Percentiles rank a stretch among this genome's conserved stretches.
Evolutionary conservation across 257 asterid genomes (phyloP).

Genomic region (Solanum lignicaule): DNA sequence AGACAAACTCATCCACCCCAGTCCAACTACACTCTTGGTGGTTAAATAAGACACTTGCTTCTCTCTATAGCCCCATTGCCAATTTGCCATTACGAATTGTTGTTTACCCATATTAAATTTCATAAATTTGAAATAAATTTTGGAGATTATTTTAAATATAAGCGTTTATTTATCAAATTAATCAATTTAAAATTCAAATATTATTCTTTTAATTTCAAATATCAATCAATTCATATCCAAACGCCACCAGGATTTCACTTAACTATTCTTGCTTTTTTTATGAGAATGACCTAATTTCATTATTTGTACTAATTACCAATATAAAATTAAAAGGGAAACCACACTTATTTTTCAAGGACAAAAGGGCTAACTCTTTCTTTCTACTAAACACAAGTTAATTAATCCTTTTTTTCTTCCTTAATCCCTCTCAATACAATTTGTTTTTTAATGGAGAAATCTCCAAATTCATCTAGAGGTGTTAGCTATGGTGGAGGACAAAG

Average conservation of each 20-base stretch:
- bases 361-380: background rate
- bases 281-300: background rate
- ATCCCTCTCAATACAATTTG: background rate
- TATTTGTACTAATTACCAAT: background rate
- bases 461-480: conserved; percentile 32
- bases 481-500: conserved; percentile 58
- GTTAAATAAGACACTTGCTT: too few species aligned
- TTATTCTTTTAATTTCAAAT: background rate
- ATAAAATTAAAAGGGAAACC: background rate
- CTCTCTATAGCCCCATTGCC: too few species aligned
- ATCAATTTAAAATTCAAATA: background rate
- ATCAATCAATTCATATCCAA: background rate
- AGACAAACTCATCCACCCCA: too few species aligned
- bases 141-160: too few species aligned
- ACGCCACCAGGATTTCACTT: background rate
- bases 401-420: background rate
- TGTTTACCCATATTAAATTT: too few species aligned
- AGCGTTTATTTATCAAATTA: too few species aligned
- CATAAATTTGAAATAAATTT: too few species aligned
- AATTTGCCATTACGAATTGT: too few species aligned
- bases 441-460: background rate
- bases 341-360: background rate
- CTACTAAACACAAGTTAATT: background rate
- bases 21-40: too few species aligned
- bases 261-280: too few species aligned